Conservation (phyloP, 257 asterid genomes). For the Capsicum rhomboideum region DNA sequence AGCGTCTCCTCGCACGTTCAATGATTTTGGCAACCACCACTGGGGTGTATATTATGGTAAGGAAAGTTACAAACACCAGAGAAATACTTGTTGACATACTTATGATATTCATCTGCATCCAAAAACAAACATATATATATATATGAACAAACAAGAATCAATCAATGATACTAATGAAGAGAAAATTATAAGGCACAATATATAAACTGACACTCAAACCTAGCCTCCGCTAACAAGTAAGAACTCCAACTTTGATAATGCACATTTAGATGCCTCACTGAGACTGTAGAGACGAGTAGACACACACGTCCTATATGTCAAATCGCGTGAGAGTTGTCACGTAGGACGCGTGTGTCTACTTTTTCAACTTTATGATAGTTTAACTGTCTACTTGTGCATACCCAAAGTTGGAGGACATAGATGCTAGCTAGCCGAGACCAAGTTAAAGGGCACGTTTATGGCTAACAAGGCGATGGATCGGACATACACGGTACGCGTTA, state of each 20-base stretch:
- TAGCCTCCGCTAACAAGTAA: background rate
- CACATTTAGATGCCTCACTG: background rate
- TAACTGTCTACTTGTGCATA: too few species aligned
- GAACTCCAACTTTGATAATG: background rate
- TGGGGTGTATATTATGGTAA: constrained; percentile 64
- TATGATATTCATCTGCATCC: constrained; percentile 49
- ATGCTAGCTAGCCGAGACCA: background rate
- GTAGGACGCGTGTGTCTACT: too few species aligned
- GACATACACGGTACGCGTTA: constrained; percentile 45
- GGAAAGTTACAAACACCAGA: constrained; percentile 48
- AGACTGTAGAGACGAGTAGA: too few species aligned
- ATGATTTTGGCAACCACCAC: constrained; percentile 58
- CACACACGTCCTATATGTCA: too few species aligned
- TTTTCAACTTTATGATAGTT: too few species aligned
- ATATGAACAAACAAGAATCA: background rate
- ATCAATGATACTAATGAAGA: background rate
- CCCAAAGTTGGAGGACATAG: background rate
- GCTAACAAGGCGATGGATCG: background rate
- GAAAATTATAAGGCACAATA: background rate
- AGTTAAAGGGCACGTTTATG: background rate
- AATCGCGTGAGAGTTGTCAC: too few species aligned
- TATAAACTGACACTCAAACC: background rate
- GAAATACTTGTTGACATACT: constrained; percentile 48
- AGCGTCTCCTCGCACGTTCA: constrained; percentile 64
- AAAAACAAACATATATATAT: too few species aligned